phyloP scores from a whole-genome alignment of 116 monocot species.

The Iris pallida region DNA sequence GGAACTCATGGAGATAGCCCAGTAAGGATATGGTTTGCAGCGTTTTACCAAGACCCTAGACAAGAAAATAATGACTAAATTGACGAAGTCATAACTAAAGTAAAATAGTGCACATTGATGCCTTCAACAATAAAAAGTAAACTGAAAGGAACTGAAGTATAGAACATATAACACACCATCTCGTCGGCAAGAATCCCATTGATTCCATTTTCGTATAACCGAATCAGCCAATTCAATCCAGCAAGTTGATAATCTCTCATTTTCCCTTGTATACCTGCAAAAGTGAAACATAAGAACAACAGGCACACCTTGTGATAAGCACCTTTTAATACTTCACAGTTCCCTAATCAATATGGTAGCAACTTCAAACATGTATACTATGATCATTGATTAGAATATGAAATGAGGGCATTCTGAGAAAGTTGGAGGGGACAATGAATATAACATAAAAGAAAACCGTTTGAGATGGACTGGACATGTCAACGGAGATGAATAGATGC shows the following conservation, averaged over 20 bases:
- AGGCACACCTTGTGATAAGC: too few species aligned
- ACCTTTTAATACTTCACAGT: too few species aligned
- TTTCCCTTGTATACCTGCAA: constrained; percentile 95
- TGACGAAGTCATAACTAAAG: too few species aligned
- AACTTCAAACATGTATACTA: too few species aligned
- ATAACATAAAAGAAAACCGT: too few species aligned
- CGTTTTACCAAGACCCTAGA: constrained; percentile 99
- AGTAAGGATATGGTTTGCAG: constrained; percentile 92
- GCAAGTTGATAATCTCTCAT: constrained; percentile 97
- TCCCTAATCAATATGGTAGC: too few species aligned
- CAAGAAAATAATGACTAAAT: background rate
- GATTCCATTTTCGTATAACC: constrained; percentile 98
- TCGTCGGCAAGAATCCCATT: constrained; percentile 99
- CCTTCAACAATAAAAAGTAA: background rate
- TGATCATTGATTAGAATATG: too few species aligned
- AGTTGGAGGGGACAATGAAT: too few species aligned
- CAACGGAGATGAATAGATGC: too few species aligned
- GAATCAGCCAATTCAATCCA: constrained; percentile 94
- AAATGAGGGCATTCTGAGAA: too few species aligned
- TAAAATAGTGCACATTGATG: too few species aligned
- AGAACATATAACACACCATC: constrained; percentile 54
- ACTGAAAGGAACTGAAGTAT: background rate
- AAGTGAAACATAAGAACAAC: background rate
- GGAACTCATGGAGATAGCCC: constrained; percentile 88
- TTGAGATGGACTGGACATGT: too few species aligned